phyloP scores from a whole-genome alignment of 768 basidiomycete genomes.

The Rubroboletus pulcherrimus region DNA sequence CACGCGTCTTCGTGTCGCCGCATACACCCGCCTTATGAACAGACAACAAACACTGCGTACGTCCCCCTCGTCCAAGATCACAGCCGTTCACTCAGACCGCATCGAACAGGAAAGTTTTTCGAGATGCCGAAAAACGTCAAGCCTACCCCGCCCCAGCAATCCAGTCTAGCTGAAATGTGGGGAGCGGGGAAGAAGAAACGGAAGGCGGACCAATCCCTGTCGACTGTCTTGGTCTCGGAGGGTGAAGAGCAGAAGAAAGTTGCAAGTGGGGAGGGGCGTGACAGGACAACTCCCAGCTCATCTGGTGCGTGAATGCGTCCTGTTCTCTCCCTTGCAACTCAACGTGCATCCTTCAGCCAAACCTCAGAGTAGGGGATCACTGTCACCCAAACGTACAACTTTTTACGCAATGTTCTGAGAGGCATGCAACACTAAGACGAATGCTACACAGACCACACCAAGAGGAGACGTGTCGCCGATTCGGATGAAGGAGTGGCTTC shows the following conservation, averaged over 20 bases:
- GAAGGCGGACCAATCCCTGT: slow-evolving; percentile 18
- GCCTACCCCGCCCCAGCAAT: slow-evolving; percentile 67
- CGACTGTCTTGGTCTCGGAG: slow-evolving; percentile 20
- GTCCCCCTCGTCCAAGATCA: slow-evolving; percentile 7
- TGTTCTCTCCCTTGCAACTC: not conserved
- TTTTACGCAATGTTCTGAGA: not conserved
- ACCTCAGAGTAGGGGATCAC: slow-evolving; percentile 37
- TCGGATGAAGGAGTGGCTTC: slow-evolving; percentile 48
- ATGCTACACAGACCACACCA: slow-evolving; percentile 32
- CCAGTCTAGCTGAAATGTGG: slow-evolving; percentile 79
- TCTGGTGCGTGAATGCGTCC: slow-evolving; percentile 11
- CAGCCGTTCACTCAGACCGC: not conserved
- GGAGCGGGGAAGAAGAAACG: slow-evolving; percentile 44
- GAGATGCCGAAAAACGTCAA: slow-evolving; percentile 68
- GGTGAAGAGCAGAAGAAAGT: slow-evolving; percentile 25
- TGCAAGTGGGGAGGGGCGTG: slow-evolving; percentile 12
- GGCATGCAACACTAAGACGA: not conserved
- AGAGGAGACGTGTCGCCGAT: slow-evolving; percentile 51
- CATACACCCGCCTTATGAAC: slow-evolving; percentile 41
- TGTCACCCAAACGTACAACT: slow-evolving; percentile 20
- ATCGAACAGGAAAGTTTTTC: slow-evolving; percentile 62
- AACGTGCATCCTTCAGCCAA: slow-evolving; percentile 22
- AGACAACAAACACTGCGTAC: slow-evolving; percentile 73
- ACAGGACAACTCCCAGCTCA: not conserved
- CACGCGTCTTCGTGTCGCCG: slow-evolving; percentile 10